Evolutionary conservation across 768 basidiomycete species (phyloP).

Genomic region (Tylopilus sp.): DNA sequence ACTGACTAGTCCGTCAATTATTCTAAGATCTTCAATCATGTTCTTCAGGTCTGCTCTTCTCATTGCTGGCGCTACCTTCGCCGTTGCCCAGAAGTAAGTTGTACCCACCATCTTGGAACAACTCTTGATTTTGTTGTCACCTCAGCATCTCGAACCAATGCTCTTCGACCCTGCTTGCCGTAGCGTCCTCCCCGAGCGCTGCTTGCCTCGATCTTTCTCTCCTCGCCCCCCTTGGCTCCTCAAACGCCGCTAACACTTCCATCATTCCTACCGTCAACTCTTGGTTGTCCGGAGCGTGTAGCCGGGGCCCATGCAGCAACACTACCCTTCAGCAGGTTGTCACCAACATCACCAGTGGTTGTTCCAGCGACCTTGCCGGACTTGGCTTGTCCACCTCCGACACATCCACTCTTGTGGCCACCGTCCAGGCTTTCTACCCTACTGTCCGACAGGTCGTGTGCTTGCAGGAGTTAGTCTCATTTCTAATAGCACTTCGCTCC

Average conservation of each 20-base stretch:
- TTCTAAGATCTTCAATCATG: constrained; percentile 21
- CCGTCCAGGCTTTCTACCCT: constrained; percentile 56
- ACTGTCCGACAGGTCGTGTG: constrained; percentile 54
- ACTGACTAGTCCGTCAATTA: neutral
- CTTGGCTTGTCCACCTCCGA: constrained; percentile 19
- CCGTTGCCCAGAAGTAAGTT: constrained; percentile 45
- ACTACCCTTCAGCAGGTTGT: constrained; percentile 54
- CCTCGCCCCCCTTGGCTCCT: constrained; percentile 27
- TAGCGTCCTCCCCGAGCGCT: constrained; percentile 38
- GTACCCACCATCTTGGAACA: neutral
- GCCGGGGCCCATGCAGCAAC: constrained; percentile 53
- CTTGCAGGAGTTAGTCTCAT: constrained; percentile 56
- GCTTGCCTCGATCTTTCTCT: constrained; percentile 41
- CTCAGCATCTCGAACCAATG: constrained; percentile 37
- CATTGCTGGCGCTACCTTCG: constrained; percentile 33
- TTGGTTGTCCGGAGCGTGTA: constrained; percentile 62
- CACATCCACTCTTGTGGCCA: constrained; percentile 27
- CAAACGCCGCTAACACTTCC: constrained; percentile 28
- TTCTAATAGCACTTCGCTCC: neutral
- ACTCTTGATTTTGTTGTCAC: neutral
- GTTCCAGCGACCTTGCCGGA: constrained; percentile 38
- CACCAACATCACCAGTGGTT: constrained; percentile 50
- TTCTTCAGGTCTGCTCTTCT: constrained; percentile 25
- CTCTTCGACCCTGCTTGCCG: constrained; percentile 39
- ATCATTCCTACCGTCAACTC: constrained; percentile 45